Percentiles rank a stretch among this genome's conserved stretches.
Conservation (phyloP, 768 basidiomycete genomes). For the Cystobasidium onofrii region DNA sequence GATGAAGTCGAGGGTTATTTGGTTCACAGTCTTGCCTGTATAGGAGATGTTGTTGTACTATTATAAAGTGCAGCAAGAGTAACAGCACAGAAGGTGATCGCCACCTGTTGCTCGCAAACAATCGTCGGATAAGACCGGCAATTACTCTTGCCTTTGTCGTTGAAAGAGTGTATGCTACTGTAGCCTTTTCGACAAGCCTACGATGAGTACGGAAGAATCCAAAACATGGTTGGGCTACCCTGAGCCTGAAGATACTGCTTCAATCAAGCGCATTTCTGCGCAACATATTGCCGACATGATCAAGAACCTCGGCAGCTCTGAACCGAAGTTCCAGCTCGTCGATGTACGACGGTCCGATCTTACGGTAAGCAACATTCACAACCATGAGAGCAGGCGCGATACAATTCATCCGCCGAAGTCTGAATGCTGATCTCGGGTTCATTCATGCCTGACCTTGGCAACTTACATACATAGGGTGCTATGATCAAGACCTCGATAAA, state of each 20-base stretch:
- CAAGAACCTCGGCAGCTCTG: background rate
- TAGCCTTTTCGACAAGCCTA: no score
- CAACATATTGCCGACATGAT: background rate
- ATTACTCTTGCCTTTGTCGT: no score
- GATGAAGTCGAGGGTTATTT: background rate
- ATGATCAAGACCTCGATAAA: conserved; percentile 47
- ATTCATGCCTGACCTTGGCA: background rate
- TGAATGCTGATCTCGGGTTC: background rate
- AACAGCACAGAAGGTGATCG: no score
- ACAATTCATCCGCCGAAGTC: background rate
- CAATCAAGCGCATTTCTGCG: conserved; percentile 3
- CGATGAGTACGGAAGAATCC: background rate
- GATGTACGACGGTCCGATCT: conserved; percentile 26
- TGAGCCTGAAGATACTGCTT: conserved; percentile 19
- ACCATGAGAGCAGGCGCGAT: no score
- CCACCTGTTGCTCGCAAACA: no score
- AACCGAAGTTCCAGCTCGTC: background rate
- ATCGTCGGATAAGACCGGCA: no score
- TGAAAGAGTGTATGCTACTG: no score
- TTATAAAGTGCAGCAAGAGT: no score
- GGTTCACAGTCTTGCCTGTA: background rate
- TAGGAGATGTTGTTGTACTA: background rate
- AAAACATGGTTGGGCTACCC: conserved; percentile 28
- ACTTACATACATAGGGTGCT: background rate
- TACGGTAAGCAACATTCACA: conserved; percentile 5